Evolutionary conservation across 2,329 filamentous ascomycete species (phyloP).

Genomic region (Knufia fluminis): DNA sequence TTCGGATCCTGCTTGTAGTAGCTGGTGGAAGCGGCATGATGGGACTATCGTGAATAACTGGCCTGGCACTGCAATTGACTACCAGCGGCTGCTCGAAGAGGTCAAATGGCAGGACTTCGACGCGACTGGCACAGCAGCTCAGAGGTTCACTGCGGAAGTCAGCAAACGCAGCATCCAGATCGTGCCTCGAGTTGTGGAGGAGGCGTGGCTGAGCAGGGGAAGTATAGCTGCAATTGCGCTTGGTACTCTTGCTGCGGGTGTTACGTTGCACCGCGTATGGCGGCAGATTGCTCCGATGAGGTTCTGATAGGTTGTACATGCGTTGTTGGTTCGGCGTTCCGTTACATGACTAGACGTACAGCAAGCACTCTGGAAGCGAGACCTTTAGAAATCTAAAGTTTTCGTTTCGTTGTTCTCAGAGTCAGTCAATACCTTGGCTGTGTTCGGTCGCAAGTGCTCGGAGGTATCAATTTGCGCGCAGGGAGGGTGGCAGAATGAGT

Average conservation of each 20-base stretch:
- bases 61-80: slow-evolving; percentile 44
- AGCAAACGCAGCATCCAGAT: slow-evolving; percentile 12
- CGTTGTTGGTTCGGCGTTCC: background rate
- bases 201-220: slow-evolving; percentile 12
- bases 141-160: slow-evolving; percentile 22
- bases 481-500: too few species aligned
- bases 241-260: slow-evolving; percentile 3
- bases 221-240: slow-evolving; percentile 6
- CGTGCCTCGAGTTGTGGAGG: slow-evolving; percentile 8
- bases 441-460: too few species aligned
- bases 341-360: too few species aligned
- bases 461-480: too few species aligned
- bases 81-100: slow-evolving; percentile 36
- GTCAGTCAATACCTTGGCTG: too few species aligned
- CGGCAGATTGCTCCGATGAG: slow-evolving; percentile 1
- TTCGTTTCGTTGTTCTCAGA: too few species aligned
- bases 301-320: background rate
- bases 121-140: slow-evolving; percentile 23
- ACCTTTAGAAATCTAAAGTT: too few species aligned
- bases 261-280: slow-evolving; percentile 4
- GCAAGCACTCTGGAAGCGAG: too few species aligned
- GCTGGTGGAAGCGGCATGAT: slow-evolving; percentile 49
- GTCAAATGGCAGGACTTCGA: slow-evolving; percentile 28
- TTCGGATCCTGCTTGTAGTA: slow-evolving; percentile 44
- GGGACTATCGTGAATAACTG: slow-evolving; percentile 51